Conservation (phyloP, 2,329 filamentous ascomycete species). For the Fusarium subtropicale region DNA sequence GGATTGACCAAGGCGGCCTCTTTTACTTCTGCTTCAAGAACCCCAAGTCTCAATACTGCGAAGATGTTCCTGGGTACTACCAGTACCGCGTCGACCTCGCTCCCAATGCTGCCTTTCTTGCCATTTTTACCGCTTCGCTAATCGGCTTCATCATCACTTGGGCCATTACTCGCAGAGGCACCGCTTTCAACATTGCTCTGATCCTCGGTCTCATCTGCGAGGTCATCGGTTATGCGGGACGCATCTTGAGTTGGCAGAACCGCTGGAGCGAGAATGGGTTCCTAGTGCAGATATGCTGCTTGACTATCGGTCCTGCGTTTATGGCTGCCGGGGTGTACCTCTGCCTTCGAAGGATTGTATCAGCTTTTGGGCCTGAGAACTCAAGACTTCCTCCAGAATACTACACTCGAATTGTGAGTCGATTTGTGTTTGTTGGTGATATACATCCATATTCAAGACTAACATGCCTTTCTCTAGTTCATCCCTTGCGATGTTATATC, state of each 20-base stretch:
- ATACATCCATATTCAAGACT: not conserved
- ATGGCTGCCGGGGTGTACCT: conserved; percentile 73
- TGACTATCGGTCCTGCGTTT: conserved; percentile 75
- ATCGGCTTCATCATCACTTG: conserved; percentile 57
- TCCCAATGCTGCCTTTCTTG: conserved; percentile 64
- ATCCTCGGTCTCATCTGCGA: conserved; percentile 65
- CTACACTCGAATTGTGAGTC: conserved; percentile 62
- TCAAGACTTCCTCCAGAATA: conserved; percentile 60
- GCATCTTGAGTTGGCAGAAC: conserved; percentile 66
- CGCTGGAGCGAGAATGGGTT: conserved; percentile 62
- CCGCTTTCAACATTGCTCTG: conserved; percentile 66
- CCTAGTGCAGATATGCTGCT: conserved; percentile 68
- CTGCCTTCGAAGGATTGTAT: conserved; percentile 64
- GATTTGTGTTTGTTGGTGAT: not conserved
- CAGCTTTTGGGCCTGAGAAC: conserved; percentile 60
- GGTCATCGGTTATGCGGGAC: conserved; percentile 68
- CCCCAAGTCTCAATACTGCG: conserved; percentile 47
- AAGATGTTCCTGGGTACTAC: conserved; percentile 57
- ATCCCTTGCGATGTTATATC: conserved; percentile 72
- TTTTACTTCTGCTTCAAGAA: conserved; percentile 47
- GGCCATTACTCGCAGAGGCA: conserved; percentile 59
- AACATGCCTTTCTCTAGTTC: conserved; percentile 57
- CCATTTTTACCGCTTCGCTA: conserved; percentile 60
- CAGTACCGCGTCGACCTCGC: conserved; percentile 62
- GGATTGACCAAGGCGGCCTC: conserved; percentile 27